Evolutionary conservation across 192 early-diverging fungal genomes (phyloP).

Genomic region (Borealophlyctis nickersoniae): DNA sequence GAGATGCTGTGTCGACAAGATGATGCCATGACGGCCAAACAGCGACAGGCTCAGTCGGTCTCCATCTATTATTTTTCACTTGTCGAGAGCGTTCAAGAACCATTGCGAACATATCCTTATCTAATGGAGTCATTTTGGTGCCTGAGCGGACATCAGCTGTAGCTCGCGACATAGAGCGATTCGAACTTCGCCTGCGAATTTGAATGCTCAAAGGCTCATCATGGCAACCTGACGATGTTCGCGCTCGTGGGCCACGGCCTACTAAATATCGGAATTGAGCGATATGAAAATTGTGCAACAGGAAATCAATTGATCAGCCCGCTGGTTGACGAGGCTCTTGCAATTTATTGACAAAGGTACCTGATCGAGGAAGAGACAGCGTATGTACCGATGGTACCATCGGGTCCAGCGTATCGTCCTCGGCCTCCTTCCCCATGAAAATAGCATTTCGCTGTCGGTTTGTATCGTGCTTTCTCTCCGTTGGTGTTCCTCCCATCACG

Average conservation of each 20-base stretch:
- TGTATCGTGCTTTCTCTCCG: neutral
- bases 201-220: too few species aligned
- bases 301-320: too few species aligned
- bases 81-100: slow-evolving; percentile 39
- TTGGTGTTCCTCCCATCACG: neutral
- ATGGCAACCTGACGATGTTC: too few species aligned
- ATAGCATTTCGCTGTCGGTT: slow-evolving; percentile 5
- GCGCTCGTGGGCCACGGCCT: too few species aligned
- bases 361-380: too few species aligned
- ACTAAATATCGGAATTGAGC: too few species aligned
- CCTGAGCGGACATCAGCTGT: slow-evolving; percentile 5
- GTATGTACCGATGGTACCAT: slow-evolving; percentile 1
- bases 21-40: slow-evolving; percentile 46
- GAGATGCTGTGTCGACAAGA: slow-evolving; percentile 8
- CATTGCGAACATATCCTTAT: slow-evolving; percentile 11
- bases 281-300: too few species aligned
- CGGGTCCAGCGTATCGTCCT: neutral
- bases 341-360: too few species aligned
- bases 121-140: slow-evolving; percentile 16
- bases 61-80: slow-evolving; percentile 45
- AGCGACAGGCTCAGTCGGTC: slow-evolving; percentile 30
- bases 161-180: neutral
- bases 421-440: neutral
- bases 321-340: too few species aligned
- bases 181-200: neutral